These are phyloP conservation scores for Periconia sp. DNA, from an alignment of 2,329 filamentous ascomycete genomes.

Conservation along the genomic window DNA sequence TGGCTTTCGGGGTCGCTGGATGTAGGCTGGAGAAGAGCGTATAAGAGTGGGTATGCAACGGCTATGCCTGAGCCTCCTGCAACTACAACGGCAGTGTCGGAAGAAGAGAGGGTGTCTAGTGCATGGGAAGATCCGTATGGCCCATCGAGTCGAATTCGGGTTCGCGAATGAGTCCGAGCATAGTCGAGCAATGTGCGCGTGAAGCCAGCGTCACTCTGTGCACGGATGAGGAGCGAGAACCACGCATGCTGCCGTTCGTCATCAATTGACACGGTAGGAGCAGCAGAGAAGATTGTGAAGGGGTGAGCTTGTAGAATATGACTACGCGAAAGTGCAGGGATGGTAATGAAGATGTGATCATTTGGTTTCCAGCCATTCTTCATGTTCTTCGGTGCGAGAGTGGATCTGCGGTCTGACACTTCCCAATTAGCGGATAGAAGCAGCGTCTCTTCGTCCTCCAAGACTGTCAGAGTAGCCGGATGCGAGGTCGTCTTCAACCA, in stretches of 20 bases:
- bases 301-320: conserved; percentile 68
- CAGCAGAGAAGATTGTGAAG: conserved; percentile 69
- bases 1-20: conserved; percentile 24
- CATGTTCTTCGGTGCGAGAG: conserved; percentile 43
- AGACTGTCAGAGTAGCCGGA: conserved; percentile 58
- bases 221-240: conserved; percentile 65
- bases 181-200: conserved; percentile 61
- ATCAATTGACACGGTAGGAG: conserved; percentile 52
- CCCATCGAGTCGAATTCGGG: conserved; percentile 64
- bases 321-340: conserved; percentile 60
- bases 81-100: conserved; percentile 60
- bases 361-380: conserved; percentile 64
- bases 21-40: conserved; percentile 51
- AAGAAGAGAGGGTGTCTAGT: conserved; percentile 58
- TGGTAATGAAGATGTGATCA: conserved; percentile 68
- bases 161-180: conserved; percentile 53
- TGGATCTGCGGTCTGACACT: conserved; percentile 19
- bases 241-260: conserved; percentile 51
- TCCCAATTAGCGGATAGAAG: conserved; percentile 56
- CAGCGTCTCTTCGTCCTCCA: conserved; percentile 64
- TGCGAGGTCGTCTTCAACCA: conserved; percentile 58
- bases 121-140: conserved; percentile 68
- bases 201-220: conserved; percentile 61
- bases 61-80: conserved; percentile 71
- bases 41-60: conserved; percentile 66